These are phyloP conservation scores for Cryphonectria radicalis DNA, from an alignment of 2,329 filamentous ascomycete genomes.

Conservation along the genomic window DNA sequence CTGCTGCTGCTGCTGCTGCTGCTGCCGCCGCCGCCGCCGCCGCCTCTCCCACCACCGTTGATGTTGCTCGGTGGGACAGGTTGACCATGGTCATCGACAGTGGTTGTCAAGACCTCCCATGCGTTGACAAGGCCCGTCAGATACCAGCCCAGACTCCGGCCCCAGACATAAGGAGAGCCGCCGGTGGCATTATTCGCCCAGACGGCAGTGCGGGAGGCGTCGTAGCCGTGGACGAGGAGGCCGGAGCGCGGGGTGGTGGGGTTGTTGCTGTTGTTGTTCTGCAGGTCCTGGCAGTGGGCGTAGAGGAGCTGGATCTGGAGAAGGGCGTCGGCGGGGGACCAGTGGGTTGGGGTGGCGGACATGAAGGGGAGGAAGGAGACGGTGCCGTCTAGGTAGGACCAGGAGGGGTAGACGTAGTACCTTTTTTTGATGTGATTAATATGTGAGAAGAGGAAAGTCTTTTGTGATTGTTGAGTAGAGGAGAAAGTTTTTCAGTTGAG, in stretches of 20 bases:
- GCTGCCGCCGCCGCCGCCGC: too few relatives aligned
- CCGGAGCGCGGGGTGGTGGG: constrained; percentile 38
- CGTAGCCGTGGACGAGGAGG: constrained; percentile 59
- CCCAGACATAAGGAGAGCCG: constrained; percentile 57
- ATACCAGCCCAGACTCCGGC: constrained; percentile 59
- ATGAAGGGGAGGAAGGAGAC: constrained; percentile 46
- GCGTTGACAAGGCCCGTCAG: constrained; percentile 55
- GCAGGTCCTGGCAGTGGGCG: constrained; percentile 44
- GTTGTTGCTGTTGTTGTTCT: neutral
- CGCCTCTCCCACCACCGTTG: constrained; percentile 30
- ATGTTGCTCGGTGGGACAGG: neutral
- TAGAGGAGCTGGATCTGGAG: constrained; percentile 52
- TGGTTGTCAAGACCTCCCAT: constrained; percentile 49
- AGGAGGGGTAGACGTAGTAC: constrained; percentile 30
- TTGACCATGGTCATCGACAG: constrained; percentile 17
- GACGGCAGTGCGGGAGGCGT: constrained; percentile 49
- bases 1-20: too few relatives aligned
- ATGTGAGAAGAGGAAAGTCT: neutral
- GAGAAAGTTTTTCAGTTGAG: too few relatives aligned
- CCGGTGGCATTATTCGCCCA: constrained; percentile 58
- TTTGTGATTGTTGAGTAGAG: neutral
- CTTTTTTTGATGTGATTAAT: neutral
- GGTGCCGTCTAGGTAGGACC: constrained; percentile 32
- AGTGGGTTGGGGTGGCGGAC: constrained; percentile 45
- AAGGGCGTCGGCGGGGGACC: constrained; percentile 51